These are phyloP conservation scores for Cutaneotrichosporon arboriforme DNA, from an alignment of 1,284 basidiomycete genomes.

Conservation along the genomic window DNA sequence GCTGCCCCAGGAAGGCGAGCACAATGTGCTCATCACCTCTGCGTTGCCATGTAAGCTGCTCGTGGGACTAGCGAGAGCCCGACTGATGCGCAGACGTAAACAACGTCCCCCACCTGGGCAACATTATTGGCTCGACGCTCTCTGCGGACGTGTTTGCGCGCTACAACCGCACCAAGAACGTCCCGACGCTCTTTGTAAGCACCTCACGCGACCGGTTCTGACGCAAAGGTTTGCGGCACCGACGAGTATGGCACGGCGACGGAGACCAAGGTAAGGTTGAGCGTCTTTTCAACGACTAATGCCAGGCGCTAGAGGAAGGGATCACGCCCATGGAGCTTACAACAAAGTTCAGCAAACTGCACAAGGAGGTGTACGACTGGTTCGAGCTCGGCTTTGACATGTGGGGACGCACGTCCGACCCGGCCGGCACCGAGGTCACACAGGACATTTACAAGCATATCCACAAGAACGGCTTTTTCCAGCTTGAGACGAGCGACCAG, in stretches of 20 bases:
- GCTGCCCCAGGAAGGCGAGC: constrained; percentile 75
- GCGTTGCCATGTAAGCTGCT: constrained; percentile 68
- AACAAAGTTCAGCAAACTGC: constrained; percentile 87
- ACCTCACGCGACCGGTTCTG: constrained; percentile 4
- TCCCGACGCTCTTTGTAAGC: constrained; percentile 49
- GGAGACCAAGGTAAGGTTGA: constrained; percentile 62
- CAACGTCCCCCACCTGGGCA: constrained; percentile 98
- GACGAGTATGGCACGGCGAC: constrained; percentile 99
- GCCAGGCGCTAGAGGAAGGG: constrained; percentile 88
- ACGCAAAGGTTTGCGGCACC: constrained; percentile 84
- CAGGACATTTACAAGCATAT: constrained; percentile 83
- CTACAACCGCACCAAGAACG: constrained; percentile 57
- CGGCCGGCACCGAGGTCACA: constrained; percentile 84
- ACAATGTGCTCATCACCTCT: constrained; percentile 87
- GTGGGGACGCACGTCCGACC: constrained; percentile 92
- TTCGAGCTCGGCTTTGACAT: constrained; percentile 76
- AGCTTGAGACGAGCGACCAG: constrained; percentile 80
- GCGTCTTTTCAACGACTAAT: neutral
- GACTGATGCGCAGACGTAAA: constrained; percentile 63
- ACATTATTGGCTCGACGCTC: constrained; percentile 81
- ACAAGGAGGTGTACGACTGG: constrained; percentile 82
- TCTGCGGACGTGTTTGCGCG: constrained; percentile 96
- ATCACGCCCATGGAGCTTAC: constrained; percentile 81
- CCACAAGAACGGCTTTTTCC: constrained; percentile 66
- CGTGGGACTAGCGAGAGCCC: neutral